Evolutionary conservation across 208 protist genomes (phyloP), one percentile per base, ranked within the genome.

Genomic region (Trypanosoma theileri): DNA sequence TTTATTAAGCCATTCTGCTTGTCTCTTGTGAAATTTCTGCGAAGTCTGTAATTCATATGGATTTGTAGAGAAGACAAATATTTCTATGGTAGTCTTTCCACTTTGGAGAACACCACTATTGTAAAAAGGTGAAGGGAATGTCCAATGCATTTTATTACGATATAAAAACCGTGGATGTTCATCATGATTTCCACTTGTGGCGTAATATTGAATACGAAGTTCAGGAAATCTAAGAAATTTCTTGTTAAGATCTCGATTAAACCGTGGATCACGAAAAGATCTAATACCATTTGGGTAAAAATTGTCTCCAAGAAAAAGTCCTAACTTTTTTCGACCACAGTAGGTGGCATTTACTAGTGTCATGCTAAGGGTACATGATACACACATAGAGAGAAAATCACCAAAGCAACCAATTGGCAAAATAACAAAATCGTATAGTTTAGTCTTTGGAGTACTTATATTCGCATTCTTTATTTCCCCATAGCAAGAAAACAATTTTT

Each of bases 121-220:
- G 19, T 66, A 57, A 42, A 24, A 66, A 8, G 61, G 50, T 26
- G 45, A 31, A 6, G 61, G 50, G 13, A 66, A 41, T 21, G 3
- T 42, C 50, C 51, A 66, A 57, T 44, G 40, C 9, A 4, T 9
- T 12, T 66, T n/a, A 44, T 31, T 55, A 42, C 61, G 61, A 40
- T 57, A 44, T 16, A 57, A 22, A 57, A 52, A 57, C 16, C 21
- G 14, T 40, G 61, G 50, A 21, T 3, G 45, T 24, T 48, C 24
- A 50, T 74, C 69, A 59, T 74, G 69, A 54, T 74, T 74, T 22
- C 69, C 69, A 45, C 21, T 35, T 17, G 56, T 57, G 0, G 46
- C 61, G 46, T 74, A 74, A 28, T 56, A 74, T 11, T 22, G 46
- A 1, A 69, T 50, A 41, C 71, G 69, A 10, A 74, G 45, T 42